phyloP scores from a whole-genome alignment of 345 rosid species.

The Draba incana region DNA sequence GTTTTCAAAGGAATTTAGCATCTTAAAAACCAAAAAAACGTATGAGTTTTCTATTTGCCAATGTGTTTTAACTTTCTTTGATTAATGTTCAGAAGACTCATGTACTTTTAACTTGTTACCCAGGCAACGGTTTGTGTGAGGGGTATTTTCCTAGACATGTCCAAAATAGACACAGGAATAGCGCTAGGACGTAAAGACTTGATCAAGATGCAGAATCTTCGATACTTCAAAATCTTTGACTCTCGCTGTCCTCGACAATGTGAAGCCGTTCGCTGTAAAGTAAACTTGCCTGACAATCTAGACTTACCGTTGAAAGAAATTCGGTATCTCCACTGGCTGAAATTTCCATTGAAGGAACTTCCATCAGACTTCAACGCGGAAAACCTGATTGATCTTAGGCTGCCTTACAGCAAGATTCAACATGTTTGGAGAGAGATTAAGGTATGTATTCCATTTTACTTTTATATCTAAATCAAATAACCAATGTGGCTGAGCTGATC shows the following conservation, averaged over 20 bases:
- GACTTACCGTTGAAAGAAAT: not conserved
- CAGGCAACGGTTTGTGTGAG: not conserved
- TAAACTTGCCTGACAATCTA: not conserved
- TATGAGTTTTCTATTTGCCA: no score
- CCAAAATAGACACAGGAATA: not conserved
- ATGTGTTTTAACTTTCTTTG: no score
- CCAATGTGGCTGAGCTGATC: no score
- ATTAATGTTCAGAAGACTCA: no score
- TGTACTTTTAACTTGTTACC: no score
- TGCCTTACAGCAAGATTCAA: slow-evolving; percentile 7
- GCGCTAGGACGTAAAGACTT: not conserved
- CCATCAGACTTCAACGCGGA: not conserved
- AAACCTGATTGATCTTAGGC: slow-evolving; percentile 19
- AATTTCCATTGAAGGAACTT: slow-evolving; percentile 11
- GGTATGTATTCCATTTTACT: no score
- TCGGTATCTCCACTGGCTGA: slow-evolving; percentile 9
- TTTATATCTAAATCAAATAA: no score
- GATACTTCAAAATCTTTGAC: not conserved
- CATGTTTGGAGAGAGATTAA: slow-evolving; percentile 11
- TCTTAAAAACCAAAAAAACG: no score
- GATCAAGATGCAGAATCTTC: not conserved
- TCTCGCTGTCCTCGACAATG: not conserved
- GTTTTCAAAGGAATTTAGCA: no score
- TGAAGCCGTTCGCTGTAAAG: not conserved
- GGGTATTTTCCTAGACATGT: slow-evolving; percentile 14